These are phyloP conservation scores for Wickerhamomyces strasburgensis DNA, from an alignment of 805 yeast species.

Conservation along the genomic window DNA sequence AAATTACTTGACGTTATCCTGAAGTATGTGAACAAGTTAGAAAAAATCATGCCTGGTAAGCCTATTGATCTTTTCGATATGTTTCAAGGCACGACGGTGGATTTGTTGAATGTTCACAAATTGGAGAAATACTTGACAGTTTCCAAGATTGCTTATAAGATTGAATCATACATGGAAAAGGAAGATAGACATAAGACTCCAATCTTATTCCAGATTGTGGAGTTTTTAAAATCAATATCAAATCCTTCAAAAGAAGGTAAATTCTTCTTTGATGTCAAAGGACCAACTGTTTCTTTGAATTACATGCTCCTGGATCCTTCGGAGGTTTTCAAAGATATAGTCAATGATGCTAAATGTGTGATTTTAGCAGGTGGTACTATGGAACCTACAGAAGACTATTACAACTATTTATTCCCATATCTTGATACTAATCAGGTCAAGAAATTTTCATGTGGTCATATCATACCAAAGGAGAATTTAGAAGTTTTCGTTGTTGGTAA, in stretches of 20 bases:
- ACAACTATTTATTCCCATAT: conserved; percentile 61
- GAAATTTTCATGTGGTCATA: conserved; percentile 74
- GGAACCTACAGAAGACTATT: conserved; percentile 80
- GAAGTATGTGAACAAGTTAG: conserved; percentile 37
- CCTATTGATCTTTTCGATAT: conserved; percentile 48
- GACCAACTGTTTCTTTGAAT: conserved; percentile 35
- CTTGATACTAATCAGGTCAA: conserved; percentile 37
- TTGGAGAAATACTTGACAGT: conserved; percentile 57
- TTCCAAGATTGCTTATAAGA: conserved; percentile 78
- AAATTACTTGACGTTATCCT: conserved; percentile 51
- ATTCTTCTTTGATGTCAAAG: conserved; percentile 54
- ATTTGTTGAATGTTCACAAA: conserved; percentile 63
- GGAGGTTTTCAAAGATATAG: conserved; percentile 57
- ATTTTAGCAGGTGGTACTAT: conserved; percentile 92
- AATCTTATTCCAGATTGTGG: conserved; percentile 54
- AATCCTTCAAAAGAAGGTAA: conserved; percentile 81
- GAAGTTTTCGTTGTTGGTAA: conserved; percentile 49
- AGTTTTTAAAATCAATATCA: conserved; percentile 58
- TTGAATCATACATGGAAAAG: conserved; percentile 61
- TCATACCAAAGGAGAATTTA: conserved; percentile 68
- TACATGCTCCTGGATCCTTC: conserved; percentile 82
- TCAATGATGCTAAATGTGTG: conserved; percentile 62
- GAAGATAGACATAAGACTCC: conserved; percentile 13
- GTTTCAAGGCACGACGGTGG: conserved; percentile 57
- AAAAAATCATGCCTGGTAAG: conserved; percentile 43